Percentiles rank a stretch among this genome's conserved stretches.
phyloP scores from a whole-genome alignment of 306 rosid species.

The Oxytropis ochrocephala region DNA sequence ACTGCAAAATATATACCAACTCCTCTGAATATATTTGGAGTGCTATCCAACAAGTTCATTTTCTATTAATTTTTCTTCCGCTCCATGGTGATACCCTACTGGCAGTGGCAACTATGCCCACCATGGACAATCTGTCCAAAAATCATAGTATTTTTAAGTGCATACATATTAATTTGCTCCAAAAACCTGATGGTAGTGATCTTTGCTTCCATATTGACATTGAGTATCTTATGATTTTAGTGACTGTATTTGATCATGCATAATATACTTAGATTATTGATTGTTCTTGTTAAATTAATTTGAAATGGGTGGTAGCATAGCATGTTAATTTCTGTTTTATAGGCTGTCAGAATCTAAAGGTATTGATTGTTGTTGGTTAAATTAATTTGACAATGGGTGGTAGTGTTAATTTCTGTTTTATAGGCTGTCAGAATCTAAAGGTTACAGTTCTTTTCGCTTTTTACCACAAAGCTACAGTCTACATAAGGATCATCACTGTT shows the following conservation, averaged over 20 bases:
- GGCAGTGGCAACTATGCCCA: background rate
- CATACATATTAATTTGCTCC: background rate
- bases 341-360: background rate
- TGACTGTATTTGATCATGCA: background rate
- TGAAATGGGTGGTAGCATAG: background rate
- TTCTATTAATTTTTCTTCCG: background rate
- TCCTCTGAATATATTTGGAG: background rate
- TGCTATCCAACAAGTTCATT: background rate
- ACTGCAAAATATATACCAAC: background rate
- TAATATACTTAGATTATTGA: background rate
- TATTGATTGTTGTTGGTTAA: constrained; percentile 1
- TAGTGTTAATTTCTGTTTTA: constrained; percentile 1
- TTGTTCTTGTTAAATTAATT: constrained; percentile 7
- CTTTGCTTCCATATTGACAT: background rate
- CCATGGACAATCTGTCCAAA: background rate
- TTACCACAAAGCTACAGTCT: background rate
- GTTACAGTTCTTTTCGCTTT: background rate
- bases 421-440: background rate
- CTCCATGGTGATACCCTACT: background rate
- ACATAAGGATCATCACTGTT: background rate
- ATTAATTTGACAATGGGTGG: background rate
- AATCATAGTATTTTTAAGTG: background rate
- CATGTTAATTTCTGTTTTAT: background rate
- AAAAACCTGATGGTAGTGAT: background rate
- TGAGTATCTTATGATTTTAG: background rate